These are phyloP conservation scores for Striga hermonthica DNA, from an alignment of 305 asterid species.

Conservation along the genomic window DNA sequence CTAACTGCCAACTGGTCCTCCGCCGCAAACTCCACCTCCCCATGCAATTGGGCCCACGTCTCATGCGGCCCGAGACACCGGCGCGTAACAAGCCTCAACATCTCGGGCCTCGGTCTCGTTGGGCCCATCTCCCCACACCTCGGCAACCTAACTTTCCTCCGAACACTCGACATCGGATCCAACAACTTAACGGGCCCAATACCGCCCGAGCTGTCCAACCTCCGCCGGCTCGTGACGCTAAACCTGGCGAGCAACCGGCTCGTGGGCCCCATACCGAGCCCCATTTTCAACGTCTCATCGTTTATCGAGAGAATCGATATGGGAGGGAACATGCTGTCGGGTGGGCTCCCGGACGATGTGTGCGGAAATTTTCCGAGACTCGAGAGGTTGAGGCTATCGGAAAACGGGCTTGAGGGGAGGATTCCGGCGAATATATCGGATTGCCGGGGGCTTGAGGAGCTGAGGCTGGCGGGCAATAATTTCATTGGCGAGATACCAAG, in stretches of 20 bases:
- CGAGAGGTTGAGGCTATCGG: background rate
- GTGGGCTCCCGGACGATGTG: background rate
- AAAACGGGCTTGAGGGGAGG: background rate
- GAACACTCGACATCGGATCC: background rate
- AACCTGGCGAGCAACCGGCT: background rate
- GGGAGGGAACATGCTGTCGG: background rate
- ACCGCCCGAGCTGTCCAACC: background rate
- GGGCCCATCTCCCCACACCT: background rate
- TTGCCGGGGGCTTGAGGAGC: background rate
- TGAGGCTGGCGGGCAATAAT: background rate
- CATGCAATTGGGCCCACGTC: background rate
- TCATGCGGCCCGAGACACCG: background rate
- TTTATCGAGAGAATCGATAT: background rate
- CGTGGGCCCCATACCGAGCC: background rate
- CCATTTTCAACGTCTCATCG: background rate
- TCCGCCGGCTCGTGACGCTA: background rate
- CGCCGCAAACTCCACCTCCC: background rate
- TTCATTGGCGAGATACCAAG: background rate
- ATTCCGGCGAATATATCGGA: background rate
- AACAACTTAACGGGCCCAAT: conserved; percentile 4
- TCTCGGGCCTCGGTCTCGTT: background rate
- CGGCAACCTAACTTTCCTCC: background rate
- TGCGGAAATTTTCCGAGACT: background rate
- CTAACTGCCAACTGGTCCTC: background rate
- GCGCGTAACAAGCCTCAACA: background rate